Percentiles rank a stretch among this genome's conserved stretches.
Conservation (phyloP, 2,329 filamentous ascomycete genomes). For the Pseudocercospora pini-densiflorae region DNA sequence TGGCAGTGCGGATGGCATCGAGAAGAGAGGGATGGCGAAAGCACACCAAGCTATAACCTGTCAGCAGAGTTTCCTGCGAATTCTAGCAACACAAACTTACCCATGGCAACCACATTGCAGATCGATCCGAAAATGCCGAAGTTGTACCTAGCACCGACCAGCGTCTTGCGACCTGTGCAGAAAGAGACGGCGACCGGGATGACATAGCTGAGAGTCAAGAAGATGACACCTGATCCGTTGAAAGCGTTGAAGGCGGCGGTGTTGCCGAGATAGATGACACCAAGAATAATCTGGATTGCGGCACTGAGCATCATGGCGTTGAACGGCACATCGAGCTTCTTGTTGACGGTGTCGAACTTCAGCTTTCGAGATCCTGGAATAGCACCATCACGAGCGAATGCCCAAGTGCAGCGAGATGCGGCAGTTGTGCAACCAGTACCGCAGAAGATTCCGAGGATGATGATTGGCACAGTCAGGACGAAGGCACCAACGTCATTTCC, state of each 20-base stretch:
- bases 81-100: constrained; percentile 49
- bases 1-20: constrained; percentile 65
- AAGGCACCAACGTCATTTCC: constrained; percentile 62
- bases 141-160: constrained; percentile 62
- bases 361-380: constrained; percentile 62
- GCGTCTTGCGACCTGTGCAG: constrained; percentile 62
- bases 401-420: constrained; percentile 69
- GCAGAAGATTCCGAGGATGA: constrained; percentile 69
- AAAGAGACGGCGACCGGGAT: constrained; percentile 69
- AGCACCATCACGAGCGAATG: constrained; percentile 71
- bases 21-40: constrained; percentile 74
- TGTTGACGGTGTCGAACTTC: constrained; percentile 65
- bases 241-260: constrained; percentile 74
- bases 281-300: constrained; percentile 66
- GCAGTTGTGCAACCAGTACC: constrained; percentile 73
- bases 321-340: constrained; percentile 65
- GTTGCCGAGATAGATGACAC: constrained; percentile 71
- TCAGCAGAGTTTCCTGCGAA: constrained; percentile 6
- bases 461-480: constrained; percentile 65
- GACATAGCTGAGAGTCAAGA: constrained; percentile 70
- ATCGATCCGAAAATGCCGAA: constrained; percentile 65
- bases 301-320: constrained; percentile 76
- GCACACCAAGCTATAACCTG: constrained; percentile 63
- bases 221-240: constrained; percentile 59
- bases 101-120: constrained; percentile 67